Conservation (phyloP, 208 protist genomes). For the Crithidia thermophila region DNA sequence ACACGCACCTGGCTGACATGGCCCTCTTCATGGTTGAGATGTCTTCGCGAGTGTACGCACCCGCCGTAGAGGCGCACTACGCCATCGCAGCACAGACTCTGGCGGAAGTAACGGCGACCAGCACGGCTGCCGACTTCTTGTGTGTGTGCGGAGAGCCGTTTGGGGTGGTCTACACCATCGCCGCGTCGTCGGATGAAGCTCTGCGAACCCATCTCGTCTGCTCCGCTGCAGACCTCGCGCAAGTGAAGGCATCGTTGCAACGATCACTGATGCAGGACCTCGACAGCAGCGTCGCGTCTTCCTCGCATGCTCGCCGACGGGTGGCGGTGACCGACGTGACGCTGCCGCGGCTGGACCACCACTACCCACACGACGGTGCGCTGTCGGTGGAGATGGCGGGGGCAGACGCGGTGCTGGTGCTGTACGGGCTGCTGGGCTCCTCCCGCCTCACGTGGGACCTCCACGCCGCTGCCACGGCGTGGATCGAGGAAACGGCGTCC, state of each 20-base stretch:
- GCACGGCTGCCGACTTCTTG: neutral
- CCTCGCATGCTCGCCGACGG: neutral
- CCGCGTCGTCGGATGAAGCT: neutral
- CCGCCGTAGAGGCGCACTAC: conserved; percentile 69
- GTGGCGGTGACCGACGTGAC: neutral
- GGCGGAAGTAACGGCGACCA: conserved; percentile 20
- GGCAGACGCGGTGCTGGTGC: conserved; percentile 32
- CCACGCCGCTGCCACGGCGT: conserved; percentile 30
- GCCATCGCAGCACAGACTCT: conserved; percentile 17
- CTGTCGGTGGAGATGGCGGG: too few relatives aligned
- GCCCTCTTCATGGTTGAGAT: conserved; percentile 50
- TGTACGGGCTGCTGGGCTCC: conserved; percentile 71
- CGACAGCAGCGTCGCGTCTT: neutral
- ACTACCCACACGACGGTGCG: too few relatives aligned
- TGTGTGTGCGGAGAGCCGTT: conserved; percentile 29
- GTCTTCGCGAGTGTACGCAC: conserved; percentile 56
- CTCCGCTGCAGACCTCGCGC: conserved; percentile 1
- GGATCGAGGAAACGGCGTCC: neutral
- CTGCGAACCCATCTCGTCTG: neutral
- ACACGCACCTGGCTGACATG: conserved; percentile 9
- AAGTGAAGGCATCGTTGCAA: neutral
- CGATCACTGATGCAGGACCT: too few relatives aligned
- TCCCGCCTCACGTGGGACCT: conserved; percentile 35
- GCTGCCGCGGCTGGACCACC: conserved; percentile 43
- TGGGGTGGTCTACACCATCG: conserved; percentile 13